Percentiles rank a stretch among this genome's conserved stretches.
phyloP scores from a whole-genome alignment of 2,329 filamentous ascomycete genomes.

The Xylaria sp. region DNA sequence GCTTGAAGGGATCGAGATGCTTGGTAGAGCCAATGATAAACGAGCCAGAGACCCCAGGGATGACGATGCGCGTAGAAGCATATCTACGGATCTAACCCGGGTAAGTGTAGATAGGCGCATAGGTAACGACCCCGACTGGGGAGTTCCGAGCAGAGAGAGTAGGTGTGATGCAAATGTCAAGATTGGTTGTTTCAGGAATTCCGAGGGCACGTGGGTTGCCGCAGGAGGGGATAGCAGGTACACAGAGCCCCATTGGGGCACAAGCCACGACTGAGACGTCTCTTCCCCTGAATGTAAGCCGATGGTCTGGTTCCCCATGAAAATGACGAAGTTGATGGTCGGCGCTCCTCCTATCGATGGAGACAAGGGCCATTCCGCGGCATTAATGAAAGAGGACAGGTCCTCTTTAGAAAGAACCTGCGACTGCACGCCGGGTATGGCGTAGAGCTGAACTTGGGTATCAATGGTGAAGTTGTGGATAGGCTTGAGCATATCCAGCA shows the following conservation, averaged over 20 bases:
- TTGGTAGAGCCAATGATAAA: slow-evolving; percentile 83
- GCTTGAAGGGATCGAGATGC: slow-evolving; percentile 88
- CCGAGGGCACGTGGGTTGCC: slow-evolving; percentile 66
- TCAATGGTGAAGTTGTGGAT: slow-evolving; percentile 97
- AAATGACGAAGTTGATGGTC: slow-evolving; percentile 95
- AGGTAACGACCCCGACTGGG: slow-evolving; percentile 83
- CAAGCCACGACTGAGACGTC: slow-evolving; percentile 79
- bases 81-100: slow-evolving; percentile 84
- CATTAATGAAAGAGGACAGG: slow-evolving; percentile 94
- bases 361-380: slow-evolving; percentile 95
- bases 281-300: slow-evolving; percentile 57
- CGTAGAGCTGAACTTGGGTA: slow-evolving; percentile 95
- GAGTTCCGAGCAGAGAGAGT: slow-evolving; percentile 86
- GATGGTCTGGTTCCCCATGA: slow-evolving; percentile 83
- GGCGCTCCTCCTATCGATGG: slow-evolving; percentile 93
- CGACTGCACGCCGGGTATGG: slow-evolving; percentile 72
- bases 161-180: slow-evolving; percentile 92
- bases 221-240: slow-evolving; percentile 65
- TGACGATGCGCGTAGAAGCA: slow-evolving; percentile 89
- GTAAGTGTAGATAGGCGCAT: slow-evolving; percentile 85
- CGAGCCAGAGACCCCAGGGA: slow-evolving; percentile 93
- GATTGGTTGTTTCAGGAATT: slow-evolving; percentile 81
- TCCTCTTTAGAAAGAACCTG: slow-evolving; percentile 83
- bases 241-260: slow-evolving; percentile 91
- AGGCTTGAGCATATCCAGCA: slow-evolving; percentile 79